Base-by-base conservation (phyloP, 495 filamentous ascomycete genomes). In the Hypoxylon trugodes region DNA sequence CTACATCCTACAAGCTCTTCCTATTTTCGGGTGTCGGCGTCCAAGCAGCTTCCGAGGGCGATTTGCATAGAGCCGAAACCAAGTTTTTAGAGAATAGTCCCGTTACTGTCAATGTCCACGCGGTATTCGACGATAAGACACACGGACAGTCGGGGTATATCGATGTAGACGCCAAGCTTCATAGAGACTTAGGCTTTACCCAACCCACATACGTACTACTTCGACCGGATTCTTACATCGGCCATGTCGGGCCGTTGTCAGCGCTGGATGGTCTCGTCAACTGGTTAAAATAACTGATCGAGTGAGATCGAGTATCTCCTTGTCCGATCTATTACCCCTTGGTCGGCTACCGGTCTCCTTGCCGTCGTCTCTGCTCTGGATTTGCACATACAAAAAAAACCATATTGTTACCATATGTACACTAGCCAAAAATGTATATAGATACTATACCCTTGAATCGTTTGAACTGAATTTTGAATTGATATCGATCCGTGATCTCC, bases 141-240 rank as follows among this genome's bases (percentile, higher is more conserved):
- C 26, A 46, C 12, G 42, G 42, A 2, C 42, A 46, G 24, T 46
- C 42, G n/a, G 42, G 42, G 12, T 46, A 46, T 12, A 15, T 46
- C 10, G 42, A 46, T 7, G 24, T 30, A 46, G 24, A 46, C 13
- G 42, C 42, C 24, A 18, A n/a, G 19, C 24, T 46, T 15, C 42
- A 46, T 7, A 46, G 19, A 25, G 42, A 46, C 8, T 30, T 46
- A 9, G 42, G 42, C 24, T 46, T 46, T 15, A 46, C n/a, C 6
- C 42, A 46, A 46, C 42, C 42, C 1, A 30, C 42, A 3, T 46
- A 46, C 24, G 42, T 46, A n/a, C 12, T 46, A 28, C 42, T 46
- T 2, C 24, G 42, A 18, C 42, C 42, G 9, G 42, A 46, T 13
- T 46, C 42, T 16, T 46, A 46, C 10, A 46, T 46, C 6, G 42